Base-by-base conservation (phyloP, 2,329 filamentous ascomycete species). In the Hypoxylon sp. region DNA sequence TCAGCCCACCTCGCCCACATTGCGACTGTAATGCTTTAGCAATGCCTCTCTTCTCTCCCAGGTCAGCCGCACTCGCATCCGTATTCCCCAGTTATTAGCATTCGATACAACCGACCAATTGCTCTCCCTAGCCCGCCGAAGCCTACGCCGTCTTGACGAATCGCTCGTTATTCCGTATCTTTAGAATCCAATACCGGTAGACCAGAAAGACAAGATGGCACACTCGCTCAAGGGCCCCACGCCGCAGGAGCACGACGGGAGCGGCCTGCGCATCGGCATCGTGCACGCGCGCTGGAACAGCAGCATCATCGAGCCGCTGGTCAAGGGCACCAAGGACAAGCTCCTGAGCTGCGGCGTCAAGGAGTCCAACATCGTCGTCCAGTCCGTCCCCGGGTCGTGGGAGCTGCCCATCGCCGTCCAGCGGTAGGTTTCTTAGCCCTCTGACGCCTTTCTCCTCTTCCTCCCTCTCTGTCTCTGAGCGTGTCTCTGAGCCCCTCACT, bases 261-360 rank as follows among this genome's bases (percentile, higher is more conserved):
- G 86, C 69, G 81, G 80, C 70, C 85, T 99, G 64, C 91, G 95
- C 72, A 88, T 99, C 73, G 94, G 90, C 73, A 98, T 99, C 73
- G 85, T 99, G 57, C 95, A 98, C 79, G 94, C 94, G 57, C 88
- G 95, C 70, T 99, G 95, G 95, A 99, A 99, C 80, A 83, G 83
- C 65, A 84, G 83, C 66, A 91, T 99, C 73, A 97, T 98, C 76
- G 87, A 90, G 57, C 87, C 92, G 49, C 87, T 99, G 55, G 83
- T 99, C 60, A 81, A 84, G 48, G 95, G 95, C 64, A 86, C 91
- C 41, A 91, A 89, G 77, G 88, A 88, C 68, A 88, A 88, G 72
- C 87, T 99, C 53, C 79, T 88, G 27, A 84, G 84, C 38, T 86
- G 88, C 49, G 95, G 95, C 52, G 94, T 99, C 54, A 87, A 87